Percentiles rank a stretch among this genome's conserved stretches.
phyloP scores from a whole-genome alignment of 169 alveolate genomes.

The Perkinsus olseni region DNA sequence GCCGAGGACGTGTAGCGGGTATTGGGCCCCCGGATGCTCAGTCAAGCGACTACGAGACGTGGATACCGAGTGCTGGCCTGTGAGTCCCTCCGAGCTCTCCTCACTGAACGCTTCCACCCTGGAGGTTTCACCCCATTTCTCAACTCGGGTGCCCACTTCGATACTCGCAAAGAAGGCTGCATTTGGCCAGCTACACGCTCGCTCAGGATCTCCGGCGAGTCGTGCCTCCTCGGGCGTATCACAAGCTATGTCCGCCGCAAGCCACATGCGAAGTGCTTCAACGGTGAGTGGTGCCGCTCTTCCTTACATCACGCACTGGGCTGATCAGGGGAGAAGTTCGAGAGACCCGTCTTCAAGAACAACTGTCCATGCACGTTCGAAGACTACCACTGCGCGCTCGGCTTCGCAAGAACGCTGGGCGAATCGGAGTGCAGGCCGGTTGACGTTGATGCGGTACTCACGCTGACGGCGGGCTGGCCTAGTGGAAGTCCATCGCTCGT shows the following conservation, averaged over 20 bases:
- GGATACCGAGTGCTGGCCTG: conserved; percentile 77
- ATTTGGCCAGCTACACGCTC: not conserved
- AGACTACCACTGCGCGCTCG: conserved; percentile 90
- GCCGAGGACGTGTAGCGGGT: conserved; percentile 81
- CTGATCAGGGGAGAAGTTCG: conserved; percentile 54
- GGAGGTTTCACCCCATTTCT: too few species aligned
- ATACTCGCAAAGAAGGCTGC: too few species aligned
- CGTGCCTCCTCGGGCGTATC: conserved; percentile 78
- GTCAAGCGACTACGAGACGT: conserved; percentile 85
- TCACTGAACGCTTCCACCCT: too few species aligned
- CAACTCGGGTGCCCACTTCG: too few species aligned
- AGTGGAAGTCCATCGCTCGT: not conserved
- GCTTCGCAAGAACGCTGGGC: conserved; percentile 69
- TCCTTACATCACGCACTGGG: not conserved
- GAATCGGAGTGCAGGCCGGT: conserved; percentile 63
- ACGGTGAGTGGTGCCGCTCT: conserved; percentile 61
- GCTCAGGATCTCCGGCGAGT: not conserved
- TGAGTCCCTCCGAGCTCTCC: conserved; percentile 19
- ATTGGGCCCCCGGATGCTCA: conserved; percentile 71
- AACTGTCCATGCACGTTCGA: conserved; percentile 83
- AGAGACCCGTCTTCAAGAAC: conserved; percentile 60
- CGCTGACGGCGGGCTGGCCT: not conserved
- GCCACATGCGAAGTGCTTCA: conserved; percentile 84
- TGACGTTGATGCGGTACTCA: conserved; percentile 45
- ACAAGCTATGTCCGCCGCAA: conserved; percentile 83